These are phyloP conservation scores for Globisporangium mamillatum DNA, from an alignment of 352 stramenopile genomes.

Conservation along the genomic window DNA sequence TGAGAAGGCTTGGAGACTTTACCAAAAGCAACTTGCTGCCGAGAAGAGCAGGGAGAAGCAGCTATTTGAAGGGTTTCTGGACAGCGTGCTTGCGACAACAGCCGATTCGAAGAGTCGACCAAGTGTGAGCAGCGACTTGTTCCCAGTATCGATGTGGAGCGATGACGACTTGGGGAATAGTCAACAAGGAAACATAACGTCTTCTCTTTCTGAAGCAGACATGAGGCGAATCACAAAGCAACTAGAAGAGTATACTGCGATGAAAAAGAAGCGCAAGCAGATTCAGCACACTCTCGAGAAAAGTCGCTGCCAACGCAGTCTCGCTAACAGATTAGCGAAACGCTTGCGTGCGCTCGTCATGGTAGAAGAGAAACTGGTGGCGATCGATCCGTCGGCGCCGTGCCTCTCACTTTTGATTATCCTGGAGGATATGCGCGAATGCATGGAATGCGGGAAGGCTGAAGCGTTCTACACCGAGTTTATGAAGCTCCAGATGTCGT, in stretches of 20 bases:
- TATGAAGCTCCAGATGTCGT: neutral
- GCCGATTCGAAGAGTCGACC: neutral
- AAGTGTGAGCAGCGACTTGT: neutral
- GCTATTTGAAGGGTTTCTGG: constrained; percentile 9
- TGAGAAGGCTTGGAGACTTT: constrained; percentile 10
- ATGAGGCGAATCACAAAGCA: constrained; percentile 35
- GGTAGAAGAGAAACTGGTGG: constrained; percentile 23
- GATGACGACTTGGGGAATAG: neutral
- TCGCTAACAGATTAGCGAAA: constrained; percentile 20
- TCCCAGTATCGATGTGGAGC: neutral
- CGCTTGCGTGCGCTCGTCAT: constrained; percentile 22
- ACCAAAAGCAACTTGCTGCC: constrained; percentile 2
- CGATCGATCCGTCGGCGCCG: constrained; percentile 13
- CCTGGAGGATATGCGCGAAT: constrained; percentile 10
- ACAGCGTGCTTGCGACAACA: neutral
- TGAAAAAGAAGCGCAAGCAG: constrained; percentile 19
- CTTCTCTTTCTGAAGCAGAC: constrained; percentile 15
- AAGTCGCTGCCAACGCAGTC: constrained; percentile 13
- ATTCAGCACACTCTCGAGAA: constrained; percentile 16
- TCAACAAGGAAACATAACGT: neutral
- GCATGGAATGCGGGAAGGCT: neutral
- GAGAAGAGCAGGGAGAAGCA: constrained; percentile 2
- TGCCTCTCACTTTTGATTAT: constrained; percentile 20
- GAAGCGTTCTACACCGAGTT: constrained; percentile 8
- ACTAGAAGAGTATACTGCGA: constrained; percentile 23